These are phyloP conservation scores for Iberis pinnata DNA, from an alignment of 345 rosid genomes.

Conservation along the genomic window DNA sequence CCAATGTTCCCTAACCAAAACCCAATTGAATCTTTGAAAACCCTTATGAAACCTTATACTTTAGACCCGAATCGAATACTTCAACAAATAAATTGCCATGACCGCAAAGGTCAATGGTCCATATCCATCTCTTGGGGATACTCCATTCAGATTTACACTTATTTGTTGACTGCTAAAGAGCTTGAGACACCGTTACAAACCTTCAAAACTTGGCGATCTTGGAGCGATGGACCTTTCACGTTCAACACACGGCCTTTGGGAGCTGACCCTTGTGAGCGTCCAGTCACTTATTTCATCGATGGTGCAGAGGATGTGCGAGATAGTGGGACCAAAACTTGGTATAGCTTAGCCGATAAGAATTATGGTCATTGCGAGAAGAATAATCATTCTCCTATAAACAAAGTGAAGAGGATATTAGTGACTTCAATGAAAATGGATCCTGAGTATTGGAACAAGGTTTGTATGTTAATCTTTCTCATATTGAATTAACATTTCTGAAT, in stretches of 20 bases:
- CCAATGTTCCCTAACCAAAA: conserved; percentile 52
- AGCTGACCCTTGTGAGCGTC: conserved; percentile 45
- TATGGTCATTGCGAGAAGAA: conserved; percentile 36
- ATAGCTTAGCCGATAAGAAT: conserved; percentile 25
- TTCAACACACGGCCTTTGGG: conserved; percentile 52
- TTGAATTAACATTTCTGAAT: neutral
- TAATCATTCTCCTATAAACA: conserved; percentile 27
- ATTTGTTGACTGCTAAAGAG: conserved; percentile 32
- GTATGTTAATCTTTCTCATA: neutral
- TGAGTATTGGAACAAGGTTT: conserved; percentile 59
- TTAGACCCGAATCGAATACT: conserved; percentile 59
- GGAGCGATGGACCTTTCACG: conserved; percentile 57
- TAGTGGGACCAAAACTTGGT: conserved; percentile 46
- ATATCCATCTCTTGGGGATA: conserved; percentile 85
- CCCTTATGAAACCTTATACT: conserved; percentile 41
- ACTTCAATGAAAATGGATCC: conserved; percentile 53
- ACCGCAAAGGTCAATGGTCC: conserved; percentile 53
- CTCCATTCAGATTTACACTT: conserved; percentile 57
- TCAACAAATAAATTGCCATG: conserved; percentile 60
- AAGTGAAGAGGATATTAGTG: conserved; percentile 42
- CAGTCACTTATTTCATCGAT: conserved; percentile 52
- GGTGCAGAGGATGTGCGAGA: conserved; percentile 35
- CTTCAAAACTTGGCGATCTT: conserved; percentile 68
- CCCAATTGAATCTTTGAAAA: conserved; percentile 39
- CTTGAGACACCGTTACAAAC: conserved; percentile 57